Evolutionary conservation across 2,329 filamentous ascomycete species (phyloP), one percentile per base, ranked within the genome.

Genomic region (Exophiala phaeomuriformis): DNA sequence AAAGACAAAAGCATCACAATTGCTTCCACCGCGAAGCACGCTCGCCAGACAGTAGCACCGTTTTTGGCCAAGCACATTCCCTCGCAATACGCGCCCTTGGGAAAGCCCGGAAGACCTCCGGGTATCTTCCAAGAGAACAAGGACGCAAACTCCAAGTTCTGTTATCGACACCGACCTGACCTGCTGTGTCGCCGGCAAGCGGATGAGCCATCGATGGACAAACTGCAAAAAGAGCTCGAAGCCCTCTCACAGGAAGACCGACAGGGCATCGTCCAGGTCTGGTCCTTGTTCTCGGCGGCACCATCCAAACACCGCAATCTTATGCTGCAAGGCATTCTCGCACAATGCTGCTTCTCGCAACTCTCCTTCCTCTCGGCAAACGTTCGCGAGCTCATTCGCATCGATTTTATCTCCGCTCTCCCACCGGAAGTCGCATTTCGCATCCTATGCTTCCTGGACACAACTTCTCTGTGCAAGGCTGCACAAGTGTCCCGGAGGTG

Each of bases 261-360:
- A 71, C 89, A 96, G 71, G 90, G 88, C 66, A 96, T 98, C 64
- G 89, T 90, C 33, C 91, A 96, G 65, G 90, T 97, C 52, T 98
- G 93, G 93, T 95, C 91, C 0, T 78, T 97, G 45, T 98, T 98
- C 75, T 97, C 91, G 0, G 93, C 93, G 37, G 90, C 93, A 0
- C 93, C 93, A 0, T 81, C 89, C 6, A 95, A 94, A 68, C 91
- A 97, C 66, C 85, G 93, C 63, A 91, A 95, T 59, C 79, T 98
- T 55, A 97, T 98, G 88, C 79, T 98, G 5, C 90, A 95, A 68
- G 93, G 93, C 61, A 91, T 98, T 64, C 84, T 98, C 57, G 86
- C 91, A 0, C 90, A 97, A 69, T 97, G 91, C 70, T 98, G 93
- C 73, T 97, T 98, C 66, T 91, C 93, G 1, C 93, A 98, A 66